Percentiles rank a stretch among this genome's conserved stretches.
Conservation (phyloP, 1,284 basidiomycete species). For the Gomphus bonarii region DNA sequence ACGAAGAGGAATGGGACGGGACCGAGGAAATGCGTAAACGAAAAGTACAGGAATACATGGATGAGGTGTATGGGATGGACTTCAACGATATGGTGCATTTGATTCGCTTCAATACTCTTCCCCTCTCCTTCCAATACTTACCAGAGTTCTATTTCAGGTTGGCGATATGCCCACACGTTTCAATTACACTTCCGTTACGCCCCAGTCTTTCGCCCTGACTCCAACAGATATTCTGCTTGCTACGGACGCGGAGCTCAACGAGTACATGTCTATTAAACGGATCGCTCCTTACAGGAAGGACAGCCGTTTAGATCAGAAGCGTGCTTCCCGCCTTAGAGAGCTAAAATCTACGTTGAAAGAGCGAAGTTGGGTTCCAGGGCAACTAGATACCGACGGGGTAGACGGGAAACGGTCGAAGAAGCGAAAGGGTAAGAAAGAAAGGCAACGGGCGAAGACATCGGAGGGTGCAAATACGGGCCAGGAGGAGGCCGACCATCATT, state of each 20-base stretch:
- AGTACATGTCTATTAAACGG: conserved; percentile 82
- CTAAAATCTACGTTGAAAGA: conserved; percentile 49
- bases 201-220: conserved; percentile 64
- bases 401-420: conserved; percentile 16
- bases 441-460: conserved; percentile 18
- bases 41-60: conserved; percentile 80
- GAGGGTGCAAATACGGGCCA: background rate
- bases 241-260: conserved; percentile 88
- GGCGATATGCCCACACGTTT: conserved; percentile 90
- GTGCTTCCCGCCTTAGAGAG: conserved; percentile 64
- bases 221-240: conserved; percentile 88
- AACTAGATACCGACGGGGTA: conserved; percentile 18
- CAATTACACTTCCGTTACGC: conserved; percentile 73
- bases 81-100: conserved; percentile 87
- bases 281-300: conserved; percentile 79
- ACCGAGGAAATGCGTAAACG: conserved; percentile 79
- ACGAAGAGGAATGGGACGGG: conserved; percentile 70
- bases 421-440: conserved; percentile 32
- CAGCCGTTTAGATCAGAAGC: conserved; percentile 48
- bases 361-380: conserved; percentile 30
- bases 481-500: background rate
- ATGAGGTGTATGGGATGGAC: conserved; percentile 82
- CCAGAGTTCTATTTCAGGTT: conserved; percentile 39
- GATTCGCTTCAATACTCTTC: background rate
- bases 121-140: conserved; percentile 4